A percentile compares a stretch with the other conserved stretches of the same genome.
phyloP scores from a whole-genome alignment of 169 alveolate species.

The Plasmodium vinckei region DNA sequence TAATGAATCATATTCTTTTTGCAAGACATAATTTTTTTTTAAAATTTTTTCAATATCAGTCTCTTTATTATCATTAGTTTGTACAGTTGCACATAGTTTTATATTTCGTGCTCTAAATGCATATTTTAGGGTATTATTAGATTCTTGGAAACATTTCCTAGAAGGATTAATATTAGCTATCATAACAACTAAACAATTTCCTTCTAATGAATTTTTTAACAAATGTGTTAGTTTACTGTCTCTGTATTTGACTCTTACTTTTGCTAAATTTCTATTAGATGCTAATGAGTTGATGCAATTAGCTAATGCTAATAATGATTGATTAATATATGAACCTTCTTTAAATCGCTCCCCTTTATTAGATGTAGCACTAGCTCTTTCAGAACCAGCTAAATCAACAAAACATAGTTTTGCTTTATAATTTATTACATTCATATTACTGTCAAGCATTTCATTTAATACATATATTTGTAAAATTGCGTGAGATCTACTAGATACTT shows the following conservation, averaged over 20 bases:
- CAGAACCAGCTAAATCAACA: constrained; percentile 98
- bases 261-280: constrained; percentile 77
- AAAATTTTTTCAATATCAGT: constrained; percentile 67
- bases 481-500: constrained; percentile 95
- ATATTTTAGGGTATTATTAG: constrained; percentile 92
- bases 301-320: constrained; percentile 96
- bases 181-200: constrained; percentile 95
- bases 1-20: constrained; percentile 57
- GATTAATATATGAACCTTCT: constrained; percentile 97
- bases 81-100: constrained; percentile 81
- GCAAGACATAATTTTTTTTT: constrained; percentile 59
- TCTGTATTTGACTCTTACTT: constrained; percentile 94
- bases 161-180: constrained; percentile 95
- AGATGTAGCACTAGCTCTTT: constrained; percentile 95
- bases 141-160: constrained; percentile 88
- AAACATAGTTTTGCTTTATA: constrained; percentile 90
- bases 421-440: constrained; percentile 35
- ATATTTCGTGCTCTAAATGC: constrained; percentile 96
- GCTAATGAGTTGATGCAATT: constrained; percentile 97
- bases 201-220: constrained; percentile 94
- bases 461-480: constrained; percentile 92
- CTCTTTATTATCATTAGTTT: constrained; percentile 72
- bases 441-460: constrained; percentile 45
- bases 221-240: constrained; percentile 97
- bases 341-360: constrained; percentile 93